Conservation (phyloP, 192 early-diverging fungal genomes). For the Coemansia sp. region DNA sequence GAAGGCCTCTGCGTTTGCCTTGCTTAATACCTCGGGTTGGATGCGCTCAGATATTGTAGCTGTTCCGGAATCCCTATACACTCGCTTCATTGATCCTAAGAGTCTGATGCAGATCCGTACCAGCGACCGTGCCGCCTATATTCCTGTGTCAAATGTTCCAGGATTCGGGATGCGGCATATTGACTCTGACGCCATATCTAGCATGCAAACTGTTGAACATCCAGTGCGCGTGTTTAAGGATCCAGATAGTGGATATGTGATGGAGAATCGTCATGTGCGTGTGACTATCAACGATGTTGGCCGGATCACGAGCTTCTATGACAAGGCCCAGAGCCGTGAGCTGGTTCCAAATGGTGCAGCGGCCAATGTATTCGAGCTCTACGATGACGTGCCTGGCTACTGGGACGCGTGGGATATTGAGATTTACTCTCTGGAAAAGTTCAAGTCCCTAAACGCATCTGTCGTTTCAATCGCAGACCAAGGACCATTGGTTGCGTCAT, state of each 20-base stretch:
- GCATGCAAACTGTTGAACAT: not conserved
- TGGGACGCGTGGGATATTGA: constrained; percentile 91
- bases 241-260: constrained; percentile 40
- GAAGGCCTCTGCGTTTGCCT: constrained; percentile 26
- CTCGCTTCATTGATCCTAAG: not conserved
- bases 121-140: constrained; percentile 3
- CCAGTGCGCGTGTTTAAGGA: constrained; percentile 10
- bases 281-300: constrained; percentile 71
- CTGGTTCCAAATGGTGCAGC: constrained; percentile 53
- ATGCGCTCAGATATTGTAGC: constrained; percentile 64
- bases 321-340: constrained; percentile 56
- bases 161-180: constrained; percentile 15
- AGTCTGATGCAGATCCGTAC: constrained; percentile 16
- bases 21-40: constrained; percentile 69
- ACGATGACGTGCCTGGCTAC: constrained; percentile 83
- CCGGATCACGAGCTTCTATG: constrained; percentile 63
- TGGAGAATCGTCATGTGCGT: constrained; percentile 72
- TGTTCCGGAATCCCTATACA: constrained; percentile 46
- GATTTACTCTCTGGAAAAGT: constrained; percentile 89
- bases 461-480: constrained; percentile 57
- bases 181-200: not conserved
- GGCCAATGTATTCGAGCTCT: constrained; percentile 79
- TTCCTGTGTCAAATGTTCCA: constrained; percentile 30
- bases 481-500: constrained; percentile 75
- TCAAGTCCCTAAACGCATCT: constrained; percentile 60